phyloP scores from a whole-genome alignment of 2,329 filamentous ascomycete species.

The Hymenoscyphus occultus region DNA sequence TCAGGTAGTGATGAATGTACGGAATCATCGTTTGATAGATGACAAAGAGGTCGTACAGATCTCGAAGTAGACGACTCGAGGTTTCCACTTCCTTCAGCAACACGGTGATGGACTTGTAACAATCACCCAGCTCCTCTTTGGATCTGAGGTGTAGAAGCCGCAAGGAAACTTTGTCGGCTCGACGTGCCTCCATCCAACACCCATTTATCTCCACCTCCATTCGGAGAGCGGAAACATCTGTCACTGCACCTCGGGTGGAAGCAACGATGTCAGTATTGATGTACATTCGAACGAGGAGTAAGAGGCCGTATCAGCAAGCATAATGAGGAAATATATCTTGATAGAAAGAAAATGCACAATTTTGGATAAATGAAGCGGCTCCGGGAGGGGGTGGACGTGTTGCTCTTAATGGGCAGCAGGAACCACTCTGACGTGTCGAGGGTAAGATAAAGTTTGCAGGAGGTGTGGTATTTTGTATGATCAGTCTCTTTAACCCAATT shows the following conservation, averaged over 20 bases:
- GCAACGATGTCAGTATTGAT: slow-evolving; percentile 21
- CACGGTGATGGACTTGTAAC: slow-evolving; percentile 46
- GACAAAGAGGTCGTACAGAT: slow-evolving; percentile 53
- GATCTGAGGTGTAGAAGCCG: slow-evolving; percentile 49
- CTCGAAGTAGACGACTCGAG: slow-evolving; percentile 47
- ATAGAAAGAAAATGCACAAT: slow-evolving; percentile 4
- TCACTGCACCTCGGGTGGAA: slow-evolving; percentile 24
- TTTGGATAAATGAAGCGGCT: slow-evolving; percentile 23
- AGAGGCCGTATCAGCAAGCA: slow-evolving; percentile 13
- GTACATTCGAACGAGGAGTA: slow-evolving; percentile 15
- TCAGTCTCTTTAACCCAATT: slow-evolving; percentile 14
- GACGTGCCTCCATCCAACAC: slow-evolving; percentile 54
- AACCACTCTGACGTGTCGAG: slow-evolving; percentile 35
- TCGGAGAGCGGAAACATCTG: slow-evolving; percentile 31
- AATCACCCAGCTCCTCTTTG: slow-evolving; percentile 40
- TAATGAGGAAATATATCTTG: slow-evolving; percentile 14
- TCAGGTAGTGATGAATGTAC: slow-evolving; percentile 53
- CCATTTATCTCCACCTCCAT: slow-evolving; percentile 38
- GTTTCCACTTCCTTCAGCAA: slow-evolving; percentile 39
- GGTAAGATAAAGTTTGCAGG: slow-evolving; percentile 14
- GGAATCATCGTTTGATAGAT: slow-evolving; percentile 49
- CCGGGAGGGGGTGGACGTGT: slow-evolving; percentile 23
- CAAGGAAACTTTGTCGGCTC: slow-evolving; percentile 47
- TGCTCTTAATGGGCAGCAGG: slow-evolving; percentile 16
- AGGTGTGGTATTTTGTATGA: slow-evolving; percentile 22